Conservation (phyloP, 2,329 filamentous ascomycete genomes). For the Pseudocercospora eumusae region DNA sequence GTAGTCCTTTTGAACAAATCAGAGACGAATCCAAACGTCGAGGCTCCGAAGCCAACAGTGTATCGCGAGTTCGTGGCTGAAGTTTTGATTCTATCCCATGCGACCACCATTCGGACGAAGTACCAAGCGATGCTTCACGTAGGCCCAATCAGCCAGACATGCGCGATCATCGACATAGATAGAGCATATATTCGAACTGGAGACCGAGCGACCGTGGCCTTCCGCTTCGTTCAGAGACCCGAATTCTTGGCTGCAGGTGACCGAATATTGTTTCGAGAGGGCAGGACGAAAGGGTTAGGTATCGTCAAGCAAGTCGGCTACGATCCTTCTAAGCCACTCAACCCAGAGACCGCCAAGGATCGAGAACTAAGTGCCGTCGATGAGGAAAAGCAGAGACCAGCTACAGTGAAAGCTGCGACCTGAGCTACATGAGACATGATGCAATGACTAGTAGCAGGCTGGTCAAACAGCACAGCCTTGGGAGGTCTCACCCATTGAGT, state of each 20-base stretch:
- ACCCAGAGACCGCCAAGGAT: conserved; percentile 4
- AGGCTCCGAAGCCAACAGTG: conserved; percentile 51
- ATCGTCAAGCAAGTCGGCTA: conserved; percentile 93
- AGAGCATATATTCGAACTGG: conserved; percentile 93
- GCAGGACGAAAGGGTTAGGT: conserved; percentile 88
- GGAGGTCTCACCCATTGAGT: not conserved
- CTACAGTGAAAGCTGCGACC: conserved; percentile 2
- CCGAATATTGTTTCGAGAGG: conserved; percentile 88
- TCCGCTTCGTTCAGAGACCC: conserved; percentile 89
- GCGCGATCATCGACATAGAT: conserved; percentile 95
- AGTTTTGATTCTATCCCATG: conserved; percentile 92
- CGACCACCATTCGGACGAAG: conserved; percentile 93
- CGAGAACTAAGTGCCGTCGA: conserved; percentile 4
- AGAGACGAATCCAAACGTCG: conserved; percentile 57
- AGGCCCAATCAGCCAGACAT: conserved; percentile 91
- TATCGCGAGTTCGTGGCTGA: conserved; percentile 60
- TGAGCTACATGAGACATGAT: not conserved
- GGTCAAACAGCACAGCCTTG: not conserved
- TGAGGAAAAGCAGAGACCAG: conserved; percentile 1
- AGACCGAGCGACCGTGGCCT: conserved; percentile 90
- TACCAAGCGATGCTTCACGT: conserved; percentile 99
- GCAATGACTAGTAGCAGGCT: not conserved
- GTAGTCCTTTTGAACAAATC: conserved; percentile 80
- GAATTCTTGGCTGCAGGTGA: conserved; percentile 91
- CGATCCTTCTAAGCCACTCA: conserved; percentile 60